Evolutionary conservation across 2,329 filamentous ascomycete genomes (phyloP).

Genomic region (Lachnellula subtilissima): DNA sequence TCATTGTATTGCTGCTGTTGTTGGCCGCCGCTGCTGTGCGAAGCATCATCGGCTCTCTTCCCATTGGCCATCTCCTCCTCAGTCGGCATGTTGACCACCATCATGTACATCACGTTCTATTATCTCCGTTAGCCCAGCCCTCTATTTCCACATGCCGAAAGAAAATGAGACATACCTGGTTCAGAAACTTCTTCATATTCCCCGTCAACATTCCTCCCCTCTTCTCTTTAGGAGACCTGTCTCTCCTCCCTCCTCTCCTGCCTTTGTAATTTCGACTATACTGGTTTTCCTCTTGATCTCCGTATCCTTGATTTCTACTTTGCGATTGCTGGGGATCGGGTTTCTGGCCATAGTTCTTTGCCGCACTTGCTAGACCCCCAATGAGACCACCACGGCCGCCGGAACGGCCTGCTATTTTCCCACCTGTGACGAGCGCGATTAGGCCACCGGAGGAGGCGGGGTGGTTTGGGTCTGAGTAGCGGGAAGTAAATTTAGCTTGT

Average conservation of each 20-base stretch:
- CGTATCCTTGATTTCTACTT: not conserved
- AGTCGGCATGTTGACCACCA: conserved; percentile 45
- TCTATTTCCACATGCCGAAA: not conserved
- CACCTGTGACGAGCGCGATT: conserved; percentile 11
- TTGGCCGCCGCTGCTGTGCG: not conserved
- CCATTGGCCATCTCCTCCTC: conserved; percentile 12
- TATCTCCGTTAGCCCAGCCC: not conserved
- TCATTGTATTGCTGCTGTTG: too few relatives aligned
- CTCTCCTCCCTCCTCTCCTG: not conserved
- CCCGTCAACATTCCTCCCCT: not conserved
- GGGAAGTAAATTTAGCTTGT: conserved; percentile 36
- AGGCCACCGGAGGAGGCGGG: conserved; percentile 40
- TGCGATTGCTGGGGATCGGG: not conserved
- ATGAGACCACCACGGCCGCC: not conserved
- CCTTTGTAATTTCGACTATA: not conserved
- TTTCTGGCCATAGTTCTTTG: too few relatives aligned
- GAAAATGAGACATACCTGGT: not conserved
- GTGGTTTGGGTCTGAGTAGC: conserved; percentile 46
- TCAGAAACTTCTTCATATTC: not conserved
- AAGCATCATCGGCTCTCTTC: not conserved
- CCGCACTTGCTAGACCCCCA: not conserved
- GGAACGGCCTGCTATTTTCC: not conserved
- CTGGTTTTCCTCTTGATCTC: not conserved
- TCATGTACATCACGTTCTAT: conserved; percentile 44
- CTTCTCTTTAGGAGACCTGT: not conserved